Evolutionary conservation across 352 stramenopile species (phyloP), one percentile per base, ranked within the genome.

Genomic region (Globisporangium orthogonon): DNA sequence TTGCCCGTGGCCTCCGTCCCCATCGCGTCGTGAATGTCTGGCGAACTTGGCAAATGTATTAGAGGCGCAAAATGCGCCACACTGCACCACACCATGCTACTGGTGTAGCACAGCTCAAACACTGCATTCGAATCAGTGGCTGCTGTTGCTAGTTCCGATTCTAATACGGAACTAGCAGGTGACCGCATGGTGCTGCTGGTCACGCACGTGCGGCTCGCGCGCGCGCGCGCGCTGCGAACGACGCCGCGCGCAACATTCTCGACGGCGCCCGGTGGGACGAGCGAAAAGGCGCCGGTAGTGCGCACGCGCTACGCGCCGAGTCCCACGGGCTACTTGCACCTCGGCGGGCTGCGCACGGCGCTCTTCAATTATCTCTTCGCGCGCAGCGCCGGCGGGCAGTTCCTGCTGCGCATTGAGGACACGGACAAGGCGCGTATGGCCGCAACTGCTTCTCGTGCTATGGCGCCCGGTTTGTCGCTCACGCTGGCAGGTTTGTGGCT

Each of bases 331-430:
- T 91, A 89, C 46, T 56, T 97, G 61, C 91, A 97, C 63, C 66
- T 97, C 29, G 91, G 91, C 29, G 91, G 91, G 0, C 70, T 97
- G 52, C 85, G 91, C 60, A 97, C 90, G 40, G 91, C 91, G 52
- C 71, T 97, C 31, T 97, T 97, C 69, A 97, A 97, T 62, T 97
- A 94, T 68, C 66, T 97, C 41, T 95, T 97, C 46, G 91, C 91
- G 28, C 91, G 91, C 56, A 89, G 74, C 58, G 62, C 73, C 15
- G 78, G 80, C 23, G 91, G 91, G 7, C 63, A 89, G 41, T 97
- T 97, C 61, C 76, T 97, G 40, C 61, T 97, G 54, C 86, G 91
- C 11, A 97, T 97, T 52, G 91, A 97, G 65, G 91, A 97, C 63
- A 97, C 91, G 4, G 91, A 97, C 66, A 90, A 92, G 69, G 84